Percentiles rank a stretch among this genome's conserved stretches.
Conservation (phyloP, 495 filamentous ascomycete genomes). For the Physcia stellaris region DNA sequence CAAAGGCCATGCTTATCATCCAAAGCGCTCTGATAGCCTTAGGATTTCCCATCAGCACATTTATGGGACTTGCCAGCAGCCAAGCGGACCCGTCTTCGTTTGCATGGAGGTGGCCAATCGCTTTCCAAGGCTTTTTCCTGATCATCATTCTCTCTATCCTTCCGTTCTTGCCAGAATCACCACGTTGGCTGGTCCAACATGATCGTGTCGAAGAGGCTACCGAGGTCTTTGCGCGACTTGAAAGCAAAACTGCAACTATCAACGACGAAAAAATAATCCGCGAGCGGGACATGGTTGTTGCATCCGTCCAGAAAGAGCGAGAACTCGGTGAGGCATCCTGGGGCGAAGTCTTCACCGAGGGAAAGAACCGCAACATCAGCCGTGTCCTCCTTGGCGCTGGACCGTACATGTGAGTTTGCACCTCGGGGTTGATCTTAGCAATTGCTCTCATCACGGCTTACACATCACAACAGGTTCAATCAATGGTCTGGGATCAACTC, state of each 20-base stretch:
- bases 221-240: slow-evolving; percentile 41
- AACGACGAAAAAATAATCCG: slow-evolving; percentile 28
- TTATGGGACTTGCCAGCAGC: slow-evolving; percentile 15
- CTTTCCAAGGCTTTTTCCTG: slow-evolving; percentile 15
- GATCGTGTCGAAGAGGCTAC: slow-evolving; percentile 39
- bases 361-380: slow-evolving; percentile 11
- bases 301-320: slow-evolving; percentile 10
- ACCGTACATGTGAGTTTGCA: slow-evolving; percentile 8
- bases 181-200: slow-evolving; percentile 33
- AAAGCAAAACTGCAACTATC: slow-evolving; percentile 37
- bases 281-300: slow-evolving; percentile 12
- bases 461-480: slow-evolving; percentile 5
- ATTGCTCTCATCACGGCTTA: background rate
- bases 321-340: slow-evolving; percentile 9
- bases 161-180: slow-evolving; percentile 43
- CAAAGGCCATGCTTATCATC: slow-evolving; percentile 12
- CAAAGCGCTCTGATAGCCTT: slow-evolving; percentile 14
- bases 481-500: slow-evolving; percentile 16
- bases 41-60: slow-evolving; percentile 14
- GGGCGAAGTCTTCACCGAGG: slow-evolving; percentile 15
- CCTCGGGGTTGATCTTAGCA: background rate
- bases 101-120: slow-evolving; percentile 15
- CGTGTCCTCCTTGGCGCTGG: slow-evolving; percentile 13
- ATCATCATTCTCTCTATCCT: slow-evolving; percentile 35
- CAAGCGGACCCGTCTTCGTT: slow-evolving; percentile 14